Evolutionary conservation across 2,329 filamentous ascomycete species (phyloP).

Genomic region (Tolypocladium endophyticum): DNA sequence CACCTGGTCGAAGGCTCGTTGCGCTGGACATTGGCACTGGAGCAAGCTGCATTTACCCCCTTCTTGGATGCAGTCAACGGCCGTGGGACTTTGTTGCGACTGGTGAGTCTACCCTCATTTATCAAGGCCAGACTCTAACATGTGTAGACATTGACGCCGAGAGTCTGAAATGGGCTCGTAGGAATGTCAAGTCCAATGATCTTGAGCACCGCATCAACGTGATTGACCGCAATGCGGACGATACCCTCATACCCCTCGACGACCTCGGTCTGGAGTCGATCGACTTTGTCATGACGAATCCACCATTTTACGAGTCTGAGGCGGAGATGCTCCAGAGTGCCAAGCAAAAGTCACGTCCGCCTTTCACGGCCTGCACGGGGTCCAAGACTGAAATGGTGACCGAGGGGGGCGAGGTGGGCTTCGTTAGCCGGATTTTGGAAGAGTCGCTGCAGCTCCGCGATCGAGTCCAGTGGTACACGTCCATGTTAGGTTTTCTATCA

Average conservation of each 20-base stretch:
- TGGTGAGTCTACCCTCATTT: conserved; percentile 15
- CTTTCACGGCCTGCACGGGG: conserved; percentile 67
- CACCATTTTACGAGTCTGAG: conserved; percentile 78
- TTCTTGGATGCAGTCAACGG: conserved; percentile 63
- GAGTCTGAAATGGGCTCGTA: conserved; percentile 53
- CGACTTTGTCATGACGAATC: conserved; percentile 88
- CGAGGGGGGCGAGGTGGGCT: conserved; percentile 64
- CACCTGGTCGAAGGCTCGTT: conserved; percentile 36
- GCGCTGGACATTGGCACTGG: conserved; percentile 87
- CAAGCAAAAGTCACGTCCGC: conserved; percentile 52
- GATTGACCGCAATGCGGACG: conserved; percentile 38
- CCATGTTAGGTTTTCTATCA: conserved; percentile 75
- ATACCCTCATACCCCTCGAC: conserved; percentile 53
- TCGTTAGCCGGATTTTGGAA: conserved; percentile 58
- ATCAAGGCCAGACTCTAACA: neutral
- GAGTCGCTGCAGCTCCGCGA: conserved; percentile 53
- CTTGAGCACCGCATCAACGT: conserved; percentile 56
- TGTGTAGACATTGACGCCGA: conserved; percentile 59
- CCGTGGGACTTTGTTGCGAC: conserved; percentile 68
- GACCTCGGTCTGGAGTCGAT: conserved; percentile 39
- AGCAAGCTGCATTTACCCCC: conserved; percentile 81
- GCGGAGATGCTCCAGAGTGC: conserved; percentile 59
- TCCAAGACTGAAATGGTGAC: conserved; percentile 79
- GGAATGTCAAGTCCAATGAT: conserved; percentile 58
- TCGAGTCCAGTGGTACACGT: conserved; percentile 75